phyloP scores from a whole-genome alignment of 2,329 filamentous ascomycete species.

The Arthrobotrys entomopaga region DNA sequence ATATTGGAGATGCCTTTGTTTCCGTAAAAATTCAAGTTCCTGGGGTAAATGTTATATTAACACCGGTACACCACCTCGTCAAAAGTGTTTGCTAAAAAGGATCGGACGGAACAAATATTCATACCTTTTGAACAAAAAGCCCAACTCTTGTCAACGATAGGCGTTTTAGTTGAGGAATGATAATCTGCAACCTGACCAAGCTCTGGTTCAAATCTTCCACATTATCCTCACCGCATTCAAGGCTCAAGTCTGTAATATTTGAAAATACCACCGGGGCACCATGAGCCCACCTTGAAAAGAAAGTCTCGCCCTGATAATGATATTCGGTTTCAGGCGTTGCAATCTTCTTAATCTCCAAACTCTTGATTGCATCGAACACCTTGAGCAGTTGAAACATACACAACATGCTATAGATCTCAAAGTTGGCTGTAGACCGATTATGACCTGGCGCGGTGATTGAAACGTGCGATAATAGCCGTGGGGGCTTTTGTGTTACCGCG shows the following conservation, averaged over 20 bases:
- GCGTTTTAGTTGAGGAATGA: not conserved
- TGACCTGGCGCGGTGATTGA: not conserved
- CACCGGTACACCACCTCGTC: not conserved
- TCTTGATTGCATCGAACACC: not conserved
- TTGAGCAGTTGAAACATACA: not conserved
- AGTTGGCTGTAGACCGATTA: not conserved
- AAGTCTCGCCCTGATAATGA: not conserved
- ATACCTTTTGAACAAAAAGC: slow-evolving; percentile 7
- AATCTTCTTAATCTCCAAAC: not conserved
- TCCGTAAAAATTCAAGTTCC: not conserved
- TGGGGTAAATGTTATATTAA: not conserved
- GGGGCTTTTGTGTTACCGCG: not conserved
- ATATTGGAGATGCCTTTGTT: not conserved
- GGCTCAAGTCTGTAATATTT: not conserved
- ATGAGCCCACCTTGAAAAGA: not conserved
- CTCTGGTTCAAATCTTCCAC: not conserved
- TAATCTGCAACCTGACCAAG: too few relatives aligned
- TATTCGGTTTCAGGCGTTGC: not conserved
- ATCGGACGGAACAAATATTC: not conserved
- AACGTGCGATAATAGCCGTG: not conserved
- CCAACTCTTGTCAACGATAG: not conserved
- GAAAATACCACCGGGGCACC: not conserved
- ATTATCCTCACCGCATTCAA: not conserved
- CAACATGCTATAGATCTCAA: not conserved
- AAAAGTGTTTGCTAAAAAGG: not conserved